A percentile compares a stretch with the other conserved stretches of the same genome.
Conservation (phyloP, 176 grass and related monocot genomes). For the Themeda triandra region DNA sequence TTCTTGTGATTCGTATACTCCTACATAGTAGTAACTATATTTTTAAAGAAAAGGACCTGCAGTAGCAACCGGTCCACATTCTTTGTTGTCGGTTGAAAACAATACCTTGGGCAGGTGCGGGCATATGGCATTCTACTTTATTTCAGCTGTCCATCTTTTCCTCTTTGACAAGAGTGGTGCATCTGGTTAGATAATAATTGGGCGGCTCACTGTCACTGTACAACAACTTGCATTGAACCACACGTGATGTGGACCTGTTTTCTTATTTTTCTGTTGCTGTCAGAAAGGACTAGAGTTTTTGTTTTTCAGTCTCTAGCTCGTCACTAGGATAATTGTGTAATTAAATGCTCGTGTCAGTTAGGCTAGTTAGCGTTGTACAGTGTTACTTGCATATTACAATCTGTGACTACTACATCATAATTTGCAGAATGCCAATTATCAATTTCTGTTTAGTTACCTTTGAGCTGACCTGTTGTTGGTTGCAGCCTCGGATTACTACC, state of each 20-base stretch:
- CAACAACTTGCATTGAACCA: neutral
- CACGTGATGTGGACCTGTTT: neutral
- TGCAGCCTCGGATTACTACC: constrained; percentile 93
- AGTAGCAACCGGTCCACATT: too few relatives aligned
- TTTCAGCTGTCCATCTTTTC: too few relatives aligned
- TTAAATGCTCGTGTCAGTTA: too few relatives aligned
- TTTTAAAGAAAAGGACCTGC: too few relatives aligned
- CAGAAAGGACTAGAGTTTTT: neutral
- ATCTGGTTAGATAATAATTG: neutral
- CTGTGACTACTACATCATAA: too few relatives aligned
- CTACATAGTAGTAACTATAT: too few relatives aligned
- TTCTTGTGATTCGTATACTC: too few relatives aligned
- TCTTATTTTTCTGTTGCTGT: neutral
- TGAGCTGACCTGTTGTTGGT: neutral
- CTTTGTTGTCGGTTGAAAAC: too few relatives aligned
- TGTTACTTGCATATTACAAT: too few relatives aligned
- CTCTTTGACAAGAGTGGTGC: neutral
- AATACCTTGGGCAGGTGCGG: too few relatives aligned
- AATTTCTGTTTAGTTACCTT: neutral
- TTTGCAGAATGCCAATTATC: neutral
- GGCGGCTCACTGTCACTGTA: neutral
- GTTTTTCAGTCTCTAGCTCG: neutral
- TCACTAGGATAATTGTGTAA: neutral
- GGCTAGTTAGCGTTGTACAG: too few relatives aligned
- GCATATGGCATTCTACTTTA: too few relatives aligned